Percentiles rank a stretch among this genome's conserved stretches.
These are phyloP conservation scores for Globisporangium yorkense DNA, from an alignment of 352 stramenopile species.

Conservation along the genomic window DNA sequence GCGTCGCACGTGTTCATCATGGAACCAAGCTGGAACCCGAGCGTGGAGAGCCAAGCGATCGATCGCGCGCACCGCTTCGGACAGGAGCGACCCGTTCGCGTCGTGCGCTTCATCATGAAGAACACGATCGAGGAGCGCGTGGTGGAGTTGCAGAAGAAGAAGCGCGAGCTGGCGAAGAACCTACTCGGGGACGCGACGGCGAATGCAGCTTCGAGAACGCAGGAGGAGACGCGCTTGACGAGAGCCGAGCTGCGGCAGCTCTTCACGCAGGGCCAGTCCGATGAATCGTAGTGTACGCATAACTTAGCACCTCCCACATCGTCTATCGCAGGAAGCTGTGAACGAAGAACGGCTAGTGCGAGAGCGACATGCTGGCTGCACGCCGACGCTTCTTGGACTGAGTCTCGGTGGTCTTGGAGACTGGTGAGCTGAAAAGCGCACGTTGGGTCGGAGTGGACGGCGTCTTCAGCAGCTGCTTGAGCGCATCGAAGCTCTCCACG, in stretches of 20 bases:
- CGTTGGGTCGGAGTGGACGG: neutral
- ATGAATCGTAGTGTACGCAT: conserved; percentile 4
- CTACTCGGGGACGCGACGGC: conserved; percentile 52
- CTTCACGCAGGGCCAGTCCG: conserved; percentile 26
- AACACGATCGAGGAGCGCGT: conserved; percentile 90
- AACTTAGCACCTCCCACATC: neutral
- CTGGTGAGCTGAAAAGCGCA: conserved; percentile 3
- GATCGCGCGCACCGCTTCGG: conserved; percentile 87
- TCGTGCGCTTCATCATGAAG: conserved; percentile 83
- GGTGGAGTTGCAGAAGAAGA: conserved; percentile 84
- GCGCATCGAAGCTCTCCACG: neutral
- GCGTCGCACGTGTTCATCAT: conserved; percentile 92
- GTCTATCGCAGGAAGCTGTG: conserved; percentile 14
- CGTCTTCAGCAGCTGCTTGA: neutral
- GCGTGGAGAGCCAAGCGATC: conserved; percentile 87
- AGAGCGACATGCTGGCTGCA: conserved; percentile 6
- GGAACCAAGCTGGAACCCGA: conserved; percentile 91
- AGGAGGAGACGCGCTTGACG: conserved; percentile 26
- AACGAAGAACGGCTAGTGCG: neutral
- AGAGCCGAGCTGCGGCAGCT: conserved; percentile 39
- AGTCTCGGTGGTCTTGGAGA: neutral
- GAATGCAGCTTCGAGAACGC: conserved; percentile 7
- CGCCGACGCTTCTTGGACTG: conserved; percentile 11
- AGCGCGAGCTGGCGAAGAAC: conserved; percentile 68
- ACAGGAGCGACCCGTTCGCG: conserved; percentile 59